Percentiles rank a stretch among this genome's conserved stretches.
Evolutionary conservation across 2,329 filamentous ascomycete genomes (phyloP).

Genomic region (Endothia cerciana): DNA sequence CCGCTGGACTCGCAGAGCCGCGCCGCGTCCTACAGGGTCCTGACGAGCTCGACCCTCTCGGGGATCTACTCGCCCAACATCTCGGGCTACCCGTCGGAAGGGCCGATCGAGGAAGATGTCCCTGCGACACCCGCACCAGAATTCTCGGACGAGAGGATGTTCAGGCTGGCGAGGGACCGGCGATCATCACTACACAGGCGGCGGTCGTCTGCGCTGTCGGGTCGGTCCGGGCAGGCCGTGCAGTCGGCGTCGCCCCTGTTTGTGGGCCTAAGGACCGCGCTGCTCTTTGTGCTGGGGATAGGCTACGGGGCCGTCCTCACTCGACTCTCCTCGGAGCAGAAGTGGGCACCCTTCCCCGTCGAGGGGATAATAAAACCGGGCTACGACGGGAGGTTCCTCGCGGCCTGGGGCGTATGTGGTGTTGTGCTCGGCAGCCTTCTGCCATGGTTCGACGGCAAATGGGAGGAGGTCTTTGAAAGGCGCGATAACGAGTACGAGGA

Average conservation of each 20-base stretch:
- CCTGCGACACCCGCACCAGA: conserved; percentile 55
- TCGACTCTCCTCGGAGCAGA: conserved; percentile 73
- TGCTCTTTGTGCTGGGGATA: conserved; percentile 80
- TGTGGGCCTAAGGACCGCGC: conserved; percentile 57
- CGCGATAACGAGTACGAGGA: conserved; percentile 36
- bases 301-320: conserved; percentile 83
- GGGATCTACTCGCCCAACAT: conserved; percentile 83
- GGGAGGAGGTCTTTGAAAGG: conserved; percentile 59
- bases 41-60: conserved; percentile 86
- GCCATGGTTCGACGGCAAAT: conserved; percentile 81
- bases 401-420: conserved; percentile 81
- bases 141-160: conserved; percentile 49
- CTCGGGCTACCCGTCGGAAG: conserved; percentile 48
- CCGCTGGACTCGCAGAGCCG: conserved; percentile 57
- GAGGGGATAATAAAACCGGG: conserved; percentile 46
- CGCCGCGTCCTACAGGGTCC: conserved; percentile 78
- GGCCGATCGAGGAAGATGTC: conserved; percentile 36
- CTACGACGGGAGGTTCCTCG: conserved; percentile 68
- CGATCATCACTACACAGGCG: conserved; percentile 41
- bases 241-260: conserved; percentile 47
- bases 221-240: conserved; percentile 20
- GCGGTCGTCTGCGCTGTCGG: conserved; percentile 41
- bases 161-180: conserved; percentile 49
- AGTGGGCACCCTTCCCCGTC: conserved; percentile 65
- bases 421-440: conserved; percentile 77